phyloP scores from a whole-genome alignment of 208 protist genomes.

The Borovskyia barvae region DNA sequence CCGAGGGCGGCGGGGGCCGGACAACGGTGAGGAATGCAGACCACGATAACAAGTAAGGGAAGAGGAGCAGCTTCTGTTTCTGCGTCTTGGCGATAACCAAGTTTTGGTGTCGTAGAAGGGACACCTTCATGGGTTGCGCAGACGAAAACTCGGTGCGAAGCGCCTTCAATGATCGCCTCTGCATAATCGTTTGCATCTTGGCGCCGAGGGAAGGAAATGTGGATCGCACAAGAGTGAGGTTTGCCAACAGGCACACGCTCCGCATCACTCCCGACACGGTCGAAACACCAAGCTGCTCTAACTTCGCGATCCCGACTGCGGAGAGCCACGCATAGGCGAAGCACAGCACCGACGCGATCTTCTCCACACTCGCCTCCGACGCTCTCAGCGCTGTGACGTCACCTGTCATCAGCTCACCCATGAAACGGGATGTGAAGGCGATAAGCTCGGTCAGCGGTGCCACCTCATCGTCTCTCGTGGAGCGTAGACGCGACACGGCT shows the following conservation, averaged over 20 bases:
- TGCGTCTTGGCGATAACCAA: constrained; percentile 64
- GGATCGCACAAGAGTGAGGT: constrained; percentile 76
- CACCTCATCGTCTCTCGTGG: constrained; percentile 45
- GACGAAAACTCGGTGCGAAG: constrained; percentile 62
- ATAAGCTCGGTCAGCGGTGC: constrained; percentile 66
- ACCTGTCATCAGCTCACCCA: constrained; percentile 49
- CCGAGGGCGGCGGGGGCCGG: constrained; percentile 3
- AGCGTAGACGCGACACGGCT: constrained; percentile 64
- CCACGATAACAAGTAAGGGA: constrained; percentile 74
- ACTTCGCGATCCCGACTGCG: constrained; percentile 62
- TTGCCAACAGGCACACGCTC: constrained; percentile 57
- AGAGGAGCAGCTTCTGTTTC: constrained; percentile 83
- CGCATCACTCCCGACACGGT: constrained; percentile 64
- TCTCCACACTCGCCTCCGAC: constrained; percentile 65
- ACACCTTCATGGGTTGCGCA: constrained; percentile 50
- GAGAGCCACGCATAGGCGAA: constrained; percentile 80
- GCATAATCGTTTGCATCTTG: constrained; percentile 51
- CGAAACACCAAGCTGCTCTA: constrained; percentile 77
- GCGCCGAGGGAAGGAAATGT: constrained; percentile 27
- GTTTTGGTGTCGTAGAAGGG: constrained; percentile 53
- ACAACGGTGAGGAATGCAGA: constrained; percentile 48
- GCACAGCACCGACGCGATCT: constrained; percentile 63
- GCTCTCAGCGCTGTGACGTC: constrained; percentile 75
- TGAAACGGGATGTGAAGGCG: constrained; percentile 67
- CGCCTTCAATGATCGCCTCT: constrained; percentile 55